Conservation (phyloP, 345 rosid species). For the Euclidium syriacum region DNA sequence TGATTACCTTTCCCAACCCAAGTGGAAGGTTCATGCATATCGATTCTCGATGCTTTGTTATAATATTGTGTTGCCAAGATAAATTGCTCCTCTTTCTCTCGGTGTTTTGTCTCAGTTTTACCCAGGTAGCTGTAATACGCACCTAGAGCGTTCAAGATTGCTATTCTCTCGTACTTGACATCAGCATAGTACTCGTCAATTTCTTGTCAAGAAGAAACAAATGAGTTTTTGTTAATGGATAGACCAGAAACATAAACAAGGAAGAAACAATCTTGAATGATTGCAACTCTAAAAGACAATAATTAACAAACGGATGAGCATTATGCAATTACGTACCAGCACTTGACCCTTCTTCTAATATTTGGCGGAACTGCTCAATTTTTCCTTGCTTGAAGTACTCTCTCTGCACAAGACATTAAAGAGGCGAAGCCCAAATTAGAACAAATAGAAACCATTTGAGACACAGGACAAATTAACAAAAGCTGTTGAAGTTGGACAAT, state of each 20-base stretch:
- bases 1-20: conserved; percentile 95
- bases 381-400: conserved; percentile 98
- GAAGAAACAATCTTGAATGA: background rate
- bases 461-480: background rate
- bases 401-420: conserved; percentile 43
- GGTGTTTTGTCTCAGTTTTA: conserved; percentile 76
- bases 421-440: conserved; percentile 1
- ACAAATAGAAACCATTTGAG: background rate
- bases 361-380: conserved; percentile 83
- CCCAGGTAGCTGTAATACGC: conserved; percentile 93
- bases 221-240: background rate
- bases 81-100: conserved; percentile 91
- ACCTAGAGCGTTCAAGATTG: conserved; percentile 89
- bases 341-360: conserved; percentile 95
- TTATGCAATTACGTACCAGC: conserved; percentile 41
- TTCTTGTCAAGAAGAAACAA: conserved; percentile 41
- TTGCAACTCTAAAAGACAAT: background rate
- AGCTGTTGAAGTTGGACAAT: background rate
- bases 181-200: conserved; percentile 97
- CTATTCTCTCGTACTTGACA: conserved; percentile 93
- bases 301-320: background rate
- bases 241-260: background rate
- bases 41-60: conserved; percentile 91
- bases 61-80: conserved; percentile 80
- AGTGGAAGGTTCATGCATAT: conserved; percentile 97